Base-by-base conservation (phyloP, 2,329 filamentous ascomycete genomes). In the Colletotrichum sp. region DNA sequence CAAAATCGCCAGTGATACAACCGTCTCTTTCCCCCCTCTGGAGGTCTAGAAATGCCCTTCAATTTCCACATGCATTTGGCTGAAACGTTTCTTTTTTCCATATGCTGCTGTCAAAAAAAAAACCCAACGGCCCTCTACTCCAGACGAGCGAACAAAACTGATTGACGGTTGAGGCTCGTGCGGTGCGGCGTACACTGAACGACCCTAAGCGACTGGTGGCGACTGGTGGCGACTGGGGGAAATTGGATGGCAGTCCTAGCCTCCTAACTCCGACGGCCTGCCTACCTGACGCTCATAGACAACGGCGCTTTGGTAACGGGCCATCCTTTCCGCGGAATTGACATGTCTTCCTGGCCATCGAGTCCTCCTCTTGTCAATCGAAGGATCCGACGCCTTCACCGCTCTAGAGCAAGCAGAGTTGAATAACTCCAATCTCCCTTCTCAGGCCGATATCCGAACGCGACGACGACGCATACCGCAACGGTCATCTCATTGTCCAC, bases 31-130 rank as follows among this genome's bases (percentile, higher is more conserved):
- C 21, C 57, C 28, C 24, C 24, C 26, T 59, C 49, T 49, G 16
- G 21, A 68, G 57, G 34, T 28, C 62, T 30, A 30, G 49, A 64
- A 24, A 28, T 65, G 44, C 64, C 73, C 70, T 73, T 32, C 64
- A 76, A 76, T 76, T 69, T 76, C 73, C 73, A 52, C 64, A 39
- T 69, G 64, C 70, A 69, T 76, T 73, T 59, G 63, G 44, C 70
- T 69, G 70, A 76, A 76, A 76, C 73, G 49, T 57, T 39, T 36
- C 21, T 64, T 55, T 30, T 15, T 60, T 28, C 44, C 36, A 13
- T 52, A 52, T 39, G 28, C 32, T 30, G 28, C 36, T 70, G 28
- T 49, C 67, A 26, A 26, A 57, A 55, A 63, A 26, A 32, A 32
- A 32, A 5, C 30, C 15, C 21, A 67, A 60, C 36, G n/a, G n/a